Evolutionary conservation across 78 protist species (phyloP).

Genomic region (Guillardia theta): DNA sequence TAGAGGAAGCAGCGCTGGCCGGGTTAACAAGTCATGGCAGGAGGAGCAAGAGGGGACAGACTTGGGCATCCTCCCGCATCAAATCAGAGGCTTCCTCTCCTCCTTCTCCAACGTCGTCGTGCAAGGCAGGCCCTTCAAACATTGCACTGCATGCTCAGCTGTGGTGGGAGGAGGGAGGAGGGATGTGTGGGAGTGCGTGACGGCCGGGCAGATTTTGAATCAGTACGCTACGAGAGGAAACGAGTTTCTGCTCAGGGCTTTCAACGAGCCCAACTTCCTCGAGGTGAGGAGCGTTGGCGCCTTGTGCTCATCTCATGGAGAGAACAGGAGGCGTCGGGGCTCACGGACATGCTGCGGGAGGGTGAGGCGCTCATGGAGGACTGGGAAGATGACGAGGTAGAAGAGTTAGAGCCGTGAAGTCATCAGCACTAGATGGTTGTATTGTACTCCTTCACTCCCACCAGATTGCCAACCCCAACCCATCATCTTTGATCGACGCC

Average conservation of each 20-base stretch:
- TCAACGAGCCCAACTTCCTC: background rate
- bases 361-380: background rate
- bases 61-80: slow-evolving; percentile 79
- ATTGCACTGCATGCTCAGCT: slow-evolving; percentile 91
- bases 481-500: slow-evolving; percentile 5
- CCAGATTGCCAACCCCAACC: background rate
- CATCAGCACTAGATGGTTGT: background rate
- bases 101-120: slow-evolving; percentile 52
- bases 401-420: no score
- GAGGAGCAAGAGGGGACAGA: slow-evolving; percentile 1
- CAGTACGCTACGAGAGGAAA: background rate
- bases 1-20: slow-evolving; percentile 34
- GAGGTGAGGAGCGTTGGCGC: no score
- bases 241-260: background rate
- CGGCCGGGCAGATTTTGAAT: slow-evolving; percentile 45
- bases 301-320: no score
- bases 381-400: no score
- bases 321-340: slow-evolving; percentile 74
- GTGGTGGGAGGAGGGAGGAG: no score
- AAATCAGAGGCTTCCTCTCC: slow-evolving; percentile 83
- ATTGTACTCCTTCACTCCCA: background rate
- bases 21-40: slow-evolving; percentile 46
- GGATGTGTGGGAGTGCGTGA: background rate
- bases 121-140: slow-evolving; percentile 60
- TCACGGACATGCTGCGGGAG: slow-evolving; percentile 43